phyloP scores from a whole-genome alignment of 441 rosid species.

The Omphalea diandra region DNA sequence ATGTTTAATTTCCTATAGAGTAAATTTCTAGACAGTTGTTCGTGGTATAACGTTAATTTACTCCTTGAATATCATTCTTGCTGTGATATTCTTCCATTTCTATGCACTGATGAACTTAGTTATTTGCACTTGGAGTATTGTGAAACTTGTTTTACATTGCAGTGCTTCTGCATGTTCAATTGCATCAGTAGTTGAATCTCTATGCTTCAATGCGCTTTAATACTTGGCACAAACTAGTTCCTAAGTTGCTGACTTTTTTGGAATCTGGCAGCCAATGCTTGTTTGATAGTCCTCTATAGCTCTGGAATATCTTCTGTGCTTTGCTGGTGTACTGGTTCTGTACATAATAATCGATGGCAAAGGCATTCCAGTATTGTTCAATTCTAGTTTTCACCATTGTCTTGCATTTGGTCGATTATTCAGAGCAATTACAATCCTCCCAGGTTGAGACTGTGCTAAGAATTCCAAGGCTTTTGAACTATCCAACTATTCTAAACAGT shows the following conservation, averaged over 20 bases:
- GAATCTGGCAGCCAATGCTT: conserved; percentile 16
- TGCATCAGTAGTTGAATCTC: conserved; percentile 1
- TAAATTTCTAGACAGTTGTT: too few relatives aligned
- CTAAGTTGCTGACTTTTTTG: background rate
- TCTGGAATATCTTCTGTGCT: too few relatives aligned
- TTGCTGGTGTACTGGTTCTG: conserved; percentile 7
- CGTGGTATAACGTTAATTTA: too few relatives aligned
- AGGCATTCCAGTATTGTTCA: conserved; percentile 29
- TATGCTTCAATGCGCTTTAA: conserved; percentile 9
- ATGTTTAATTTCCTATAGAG: too few relatives aligned
- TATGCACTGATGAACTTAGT: background rate
- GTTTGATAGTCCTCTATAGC: conserved; percentile 13
- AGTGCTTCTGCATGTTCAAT: background rate
- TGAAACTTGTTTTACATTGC: background rate
- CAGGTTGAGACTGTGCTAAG: conserved; percentile 67
- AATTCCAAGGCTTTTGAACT: conserved; percentile 60
- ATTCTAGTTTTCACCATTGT: conserved; percentile 36
- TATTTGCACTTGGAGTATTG: background rate
- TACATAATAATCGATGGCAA: conserved; percentile 41
- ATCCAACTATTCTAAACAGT: conserved; percentile 56
- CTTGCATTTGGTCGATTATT: conserved; percentile 35
- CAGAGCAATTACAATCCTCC: conserved; percentile 70
- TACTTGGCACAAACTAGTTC: background rate
- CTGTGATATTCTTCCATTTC: background rate
- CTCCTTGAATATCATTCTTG: too few relatives aligned